These are phyloP conservation scores for Pythium myriotylum DNA, from an alignment of 352 stramenopile genomes.

Conservation along the genomic window DNA sequence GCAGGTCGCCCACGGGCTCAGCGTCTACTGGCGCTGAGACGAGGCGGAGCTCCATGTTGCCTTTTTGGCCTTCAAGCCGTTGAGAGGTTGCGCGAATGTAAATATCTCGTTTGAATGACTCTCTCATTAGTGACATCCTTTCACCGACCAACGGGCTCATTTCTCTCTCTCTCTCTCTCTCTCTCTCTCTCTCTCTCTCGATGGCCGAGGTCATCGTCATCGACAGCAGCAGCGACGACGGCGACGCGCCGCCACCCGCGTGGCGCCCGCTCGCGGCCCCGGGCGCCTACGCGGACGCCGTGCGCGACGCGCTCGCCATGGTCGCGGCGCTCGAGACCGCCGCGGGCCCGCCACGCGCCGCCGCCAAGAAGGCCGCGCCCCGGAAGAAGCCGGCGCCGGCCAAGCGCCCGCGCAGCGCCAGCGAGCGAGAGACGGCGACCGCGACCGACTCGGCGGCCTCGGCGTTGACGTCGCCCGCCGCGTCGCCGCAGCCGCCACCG, in stretches of 20 bases:
- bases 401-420: neutral
- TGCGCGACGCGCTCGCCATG: slow-evolving; percentile 17
- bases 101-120: neutral
- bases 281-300: slow-evolving; percentile 3
- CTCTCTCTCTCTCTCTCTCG: neutral
- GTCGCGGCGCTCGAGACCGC: slow-evolving; percentile 3
- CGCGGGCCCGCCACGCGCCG: neutral
- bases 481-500: too few species aligned
- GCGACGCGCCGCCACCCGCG: neutral
- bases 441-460: neutral
- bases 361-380: neutral
- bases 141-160: too few species aligned
- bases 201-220: neutral
- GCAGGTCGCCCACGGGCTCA: slow-evolving; percentile 24
- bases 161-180: neutral
- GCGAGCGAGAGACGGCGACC: neutral
- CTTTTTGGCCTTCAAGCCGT: too few species aligned
- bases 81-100: neutral
- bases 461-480: neutral
- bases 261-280: neutral
- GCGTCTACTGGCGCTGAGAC: slow-evolving; percentile 13
- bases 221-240: neutral
- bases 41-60: too few species aligned
- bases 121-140: too few species aligned
- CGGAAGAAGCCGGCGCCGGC: neutral